phyloP scores from a whole-genome alignment of 2,329 filamentous ascomycete species.

The Trichoderma harzianum region DNA sequence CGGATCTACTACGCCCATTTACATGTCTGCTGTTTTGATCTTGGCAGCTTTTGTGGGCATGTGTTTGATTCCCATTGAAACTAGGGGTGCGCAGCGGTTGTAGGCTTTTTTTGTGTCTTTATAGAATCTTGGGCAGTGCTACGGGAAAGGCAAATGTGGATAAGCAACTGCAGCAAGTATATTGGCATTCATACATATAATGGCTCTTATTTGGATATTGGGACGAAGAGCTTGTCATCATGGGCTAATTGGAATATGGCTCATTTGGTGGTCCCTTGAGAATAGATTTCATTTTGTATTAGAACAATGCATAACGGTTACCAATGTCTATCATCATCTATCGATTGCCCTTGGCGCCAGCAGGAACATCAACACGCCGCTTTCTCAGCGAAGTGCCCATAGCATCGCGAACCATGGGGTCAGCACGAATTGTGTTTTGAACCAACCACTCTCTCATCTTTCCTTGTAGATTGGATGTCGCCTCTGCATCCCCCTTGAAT shows the following conservation, averaged over 20 bases:
- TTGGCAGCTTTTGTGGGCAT: constrained; percentile 58
- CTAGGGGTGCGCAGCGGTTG: constrained; percentile 55
- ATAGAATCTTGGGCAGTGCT: neutral
- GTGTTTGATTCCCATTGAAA: constrained; percentile 61
- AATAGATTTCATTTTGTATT: neutral
- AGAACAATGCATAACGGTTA: neutral
- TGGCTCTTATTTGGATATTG: neutral
- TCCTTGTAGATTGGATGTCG: constrained; percentile 55
- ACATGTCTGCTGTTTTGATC: constrained; percentile 55
- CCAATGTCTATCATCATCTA: constrained; percentile 23
- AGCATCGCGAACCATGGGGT: constrained; percentile 79
- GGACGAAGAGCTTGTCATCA: neutral
- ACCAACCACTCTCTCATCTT: constrained; percentile 85
- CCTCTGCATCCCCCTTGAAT: constrained; percentile 68
- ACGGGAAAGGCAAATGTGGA: neutral
- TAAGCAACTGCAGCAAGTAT: neutral
- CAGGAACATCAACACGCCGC: constrained; percentile 59
- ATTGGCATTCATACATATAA: neutral
- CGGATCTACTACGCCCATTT: constrained; percentile 55
- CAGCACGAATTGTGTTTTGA: constrained; percentile 75
- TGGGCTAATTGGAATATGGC: neutral
- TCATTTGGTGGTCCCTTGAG: neutral
- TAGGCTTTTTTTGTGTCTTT: constrained; percentile 29
- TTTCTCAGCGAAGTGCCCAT: constrained; percentile 65
- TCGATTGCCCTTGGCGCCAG: constrained; percentile 54